A percentile compares a stretch with the other conserved stretches of the same genome.
Conservation (phyloP, 2,329 filamentous ascomycete genomes). For the Penicillium sp. region DNA sequence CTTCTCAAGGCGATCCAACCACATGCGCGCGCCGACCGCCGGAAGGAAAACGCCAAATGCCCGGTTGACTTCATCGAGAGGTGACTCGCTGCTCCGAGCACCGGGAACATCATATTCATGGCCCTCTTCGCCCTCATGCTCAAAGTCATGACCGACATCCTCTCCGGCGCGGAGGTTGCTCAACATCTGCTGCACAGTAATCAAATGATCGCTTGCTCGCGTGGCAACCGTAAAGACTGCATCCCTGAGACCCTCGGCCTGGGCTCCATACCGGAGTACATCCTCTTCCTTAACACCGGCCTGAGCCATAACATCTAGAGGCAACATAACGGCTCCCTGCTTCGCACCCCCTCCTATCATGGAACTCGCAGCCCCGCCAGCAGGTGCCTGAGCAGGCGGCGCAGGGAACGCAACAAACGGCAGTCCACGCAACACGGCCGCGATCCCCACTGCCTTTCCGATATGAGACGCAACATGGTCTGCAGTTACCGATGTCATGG, state of each 20-base stretch:
- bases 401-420: slow-evolving; percentile 76
- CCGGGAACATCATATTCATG: slow-evolving; percentile 41
- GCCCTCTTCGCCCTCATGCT: slow-evolving; percentile 71
- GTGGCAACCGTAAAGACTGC: slow-evolving; percentile 89
- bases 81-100: slow-evolving; percentile 35
- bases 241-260: slow-evolving; percentile 73
- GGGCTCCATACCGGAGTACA: slow-evolving; percentile 68
- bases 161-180: slow-evolving; percentile 65
- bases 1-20: slow-evolving; percentile 67
- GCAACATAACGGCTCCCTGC: slow-evolving; percentile 65
- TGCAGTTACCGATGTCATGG: slow-evolving; percentile 69
- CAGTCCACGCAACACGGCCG: slow-evolving; percentile 74
- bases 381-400: slow-evolving; percentile 49
- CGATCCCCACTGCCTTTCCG: slow-evolving; percentile 85
- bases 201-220: slow-evolving; percentile 86
- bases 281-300: slow-evolving; percentile 76
- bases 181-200: slow-evolving; percentile 87
- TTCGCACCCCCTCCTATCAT: slow-evolving; percentile 31
- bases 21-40: slow-evolving; percentile 66
- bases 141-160: slow-evolving; percentile 74
- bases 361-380: slow-evolving; percentile 36
- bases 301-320: slow-evolving; percentile 81
- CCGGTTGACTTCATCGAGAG: slow-evolving; percentile 50
- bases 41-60: slow-evolving; percentile 76
- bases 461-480: slow-evolving; percentile 93